Conservation (phyloP, 305 asterid species). For the Fraxinus dipetala region DNA sequence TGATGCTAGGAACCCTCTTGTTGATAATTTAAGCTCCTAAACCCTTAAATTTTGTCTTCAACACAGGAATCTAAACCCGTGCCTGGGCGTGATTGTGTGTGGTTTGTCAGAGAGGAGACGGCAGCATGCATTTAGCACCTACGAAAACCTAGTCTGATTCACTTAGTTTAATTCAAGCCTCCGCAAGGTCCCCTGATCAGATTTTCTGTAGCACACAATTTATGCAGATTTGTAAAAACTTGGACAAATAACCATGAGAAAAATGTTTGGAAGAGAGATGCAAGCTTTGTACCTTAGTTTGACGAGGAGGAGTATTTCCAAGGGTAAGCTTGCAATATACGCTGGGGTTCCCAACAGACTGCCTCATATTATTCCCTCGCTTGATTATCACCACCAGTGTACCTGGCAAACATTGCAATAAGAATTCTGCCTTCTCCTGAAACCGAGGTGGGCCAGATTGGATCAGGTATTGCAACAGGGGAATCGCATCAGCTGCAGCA, state of each 20-base stretch:
- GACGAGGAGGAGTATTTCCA: conserved; percentile 81
- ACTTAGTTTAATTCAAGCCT: neutral
- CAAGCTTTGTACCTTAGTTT: conserved; percentile 59
- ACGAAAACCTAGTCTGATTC: neutral
- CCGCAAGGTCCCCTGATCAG: neutral
- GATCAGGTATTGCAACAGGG: conserved; percentile 88
- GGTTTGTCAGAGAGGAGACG: neutral
- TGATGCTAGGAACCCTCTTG: neutral
- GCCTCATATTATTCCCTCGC: conserved; percentile 94
- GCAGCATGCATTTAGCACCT: neutral
- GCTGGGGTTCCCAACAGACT: conserved; percentile 95
- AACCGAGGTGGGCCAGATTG: conserved; percentile 99
- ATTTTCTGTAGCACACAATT: neutral
- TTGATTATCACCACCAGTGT: conserved; percentile 85
- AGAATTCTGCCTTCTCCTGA: conserved; percentile 96
- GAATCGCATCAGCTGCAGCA: conserved; percentile 98
- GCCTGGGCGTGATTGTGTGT: neutral
- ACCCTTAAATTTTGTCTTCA: neutral
- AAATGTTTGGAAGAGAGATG: neutral
- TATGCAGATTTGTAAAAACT: neutral
- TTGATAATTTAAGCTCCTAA: neutral
- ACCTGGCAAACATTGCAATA: conserved; percentile 96
- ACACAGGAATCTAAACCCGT: neutral
- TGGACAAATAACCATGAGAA: neutral
- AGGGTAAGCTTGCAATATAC: conserved; percentile 95